phyloP scores from a whole-genome alignment of 192 early-diverging fungal species.

The Rhizophagus clarus region DNA sequence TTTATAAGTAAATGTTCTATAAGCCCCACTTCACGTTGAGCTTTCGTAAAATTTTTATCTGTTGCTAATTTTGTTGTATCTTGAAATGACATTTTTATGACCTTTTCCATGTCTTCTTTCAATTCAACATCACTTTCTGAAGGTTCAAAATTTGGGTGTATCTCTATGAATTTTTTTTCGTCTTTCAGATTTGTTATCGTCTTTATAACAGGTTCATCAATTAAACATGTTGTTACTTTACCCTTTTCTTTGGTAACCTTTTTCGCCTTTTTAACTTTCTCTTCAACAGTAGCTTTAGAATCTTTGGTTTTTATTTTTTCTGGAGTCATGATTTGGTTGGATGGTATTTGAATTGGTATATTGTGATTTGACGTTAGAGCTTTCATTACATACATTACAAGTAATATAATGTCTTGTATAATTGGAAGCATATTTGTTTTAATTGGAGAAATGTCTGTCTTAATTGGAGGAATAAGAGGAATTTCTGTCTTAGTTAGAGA shows the following conservation, averaged over 20 bases:
- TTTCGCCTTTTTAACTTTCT: neutral
- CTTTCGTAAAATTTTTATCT: conserved; percentile 5
- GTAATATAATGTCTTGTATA: neutral
- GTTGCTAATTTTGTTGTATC: neutral
- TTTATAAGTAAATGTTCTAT: conserved; percentile 9
- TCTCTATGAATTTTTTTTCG: conserved; percentile 7
- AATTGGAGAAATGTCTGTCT: neutral
- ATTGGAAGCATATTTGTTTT: neutral
- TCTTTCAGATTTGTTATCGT: neutral
- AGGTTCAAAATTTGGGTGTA: conserved; percentile 16
- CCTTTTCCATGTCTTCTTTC: conserved; percentile 6
- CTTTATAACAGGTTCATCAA: neutral
- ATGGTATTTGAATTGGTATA: neutral
- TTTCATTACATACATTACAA: neutral
- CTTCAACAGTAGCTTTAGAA: neutral
- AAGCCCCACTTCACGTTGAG: neutral
- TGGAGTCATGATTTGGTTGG: neutral
- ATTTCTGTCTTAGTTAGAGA: too few species aligned
- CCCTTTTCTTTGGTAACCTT: neutral
- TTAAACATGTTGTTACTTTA: neutral
- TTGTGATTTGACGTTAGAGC: neutral
- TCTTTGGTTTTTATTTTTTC: neutral
- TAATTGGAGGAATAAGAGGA: too few species aligned
- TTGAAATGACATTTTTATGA: conserved; percentile 3
- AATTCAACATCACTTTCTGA: neutral